Evolutionary conservation across 2,329 filamentous ascomycete genomes (phyloP).

Genomic region (Xenosphaeropsis pyriputrescens): DNA sequence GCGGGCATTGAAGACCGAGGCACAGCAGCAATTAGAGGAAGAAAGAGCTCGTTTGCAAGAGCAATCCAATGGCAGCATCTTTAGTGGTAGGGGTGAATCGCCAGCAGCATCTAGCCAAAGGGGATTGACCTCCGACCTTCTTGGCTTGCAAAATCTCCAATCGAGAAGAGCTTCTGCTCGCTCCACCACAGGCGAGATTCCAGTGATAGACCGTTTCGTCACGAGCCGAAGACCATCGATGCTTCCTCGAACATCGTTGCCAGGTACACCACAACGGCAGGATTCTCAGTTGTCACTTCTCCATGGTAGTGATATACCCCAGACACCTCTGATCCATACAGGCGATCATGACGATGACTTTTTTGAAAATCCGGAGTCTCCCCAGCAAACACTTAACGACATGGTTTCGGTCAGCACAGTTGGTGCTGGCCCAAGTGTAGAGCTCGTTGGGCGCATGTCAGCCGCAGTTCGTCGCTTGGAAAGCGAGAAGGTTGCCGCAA

Average conservation of each 20-base stretch:
- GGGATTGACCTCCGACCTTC: conserved; percentile 17
- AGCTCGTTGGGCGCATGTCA: conserved; percentile 92
- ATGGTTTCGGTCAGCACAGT: conserved; percentile 82
- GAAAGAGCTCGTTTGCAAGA: conserved; percentile 36
- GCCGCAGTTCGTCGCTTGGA: conserved; percentile 83
- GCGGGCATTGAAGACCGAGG: conserved; percentile 38
- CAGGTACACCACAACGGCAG: conserved; percentile 15
- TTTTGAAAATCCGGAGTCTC: conserved; percentile 42
- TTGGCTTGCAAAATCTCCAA: conserved; percentile 21
- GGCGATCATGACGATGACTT: conserved; percentile 27
- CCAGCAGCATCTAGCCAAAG: conserved; percentile 14
- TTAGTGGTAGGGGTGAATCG: conserved; percentile 11
- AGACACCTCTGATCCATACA: conserved; percentile 13
- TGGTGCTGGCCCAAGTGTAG: conserved; percentile 81
- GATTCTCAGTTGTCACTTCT: conserved; percentile 13
- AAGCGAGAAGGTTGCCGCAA: conserved; percentile 75
- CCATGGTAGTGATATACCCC: conserved; percentile 9
- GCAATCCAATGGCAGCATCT: neutral
- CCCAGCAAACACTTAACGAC: conserved; percentile 61
- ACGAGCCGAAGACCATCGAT: conserved; percentile 11
- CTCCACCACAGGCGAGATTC: conserved; percentile 14
- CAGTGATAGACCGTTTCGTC: conserved; percentile 7
- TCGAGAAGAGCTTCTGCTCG: conserved; percentile 13
- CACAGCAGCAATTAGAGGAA: conserved; percentile 45
- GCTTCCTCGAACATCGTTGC: conserved; percentile 11